Base-by-base conservation (phyloP, 2,329 filamentous ascomycete species). In the Beauveria sp. region DNA sequence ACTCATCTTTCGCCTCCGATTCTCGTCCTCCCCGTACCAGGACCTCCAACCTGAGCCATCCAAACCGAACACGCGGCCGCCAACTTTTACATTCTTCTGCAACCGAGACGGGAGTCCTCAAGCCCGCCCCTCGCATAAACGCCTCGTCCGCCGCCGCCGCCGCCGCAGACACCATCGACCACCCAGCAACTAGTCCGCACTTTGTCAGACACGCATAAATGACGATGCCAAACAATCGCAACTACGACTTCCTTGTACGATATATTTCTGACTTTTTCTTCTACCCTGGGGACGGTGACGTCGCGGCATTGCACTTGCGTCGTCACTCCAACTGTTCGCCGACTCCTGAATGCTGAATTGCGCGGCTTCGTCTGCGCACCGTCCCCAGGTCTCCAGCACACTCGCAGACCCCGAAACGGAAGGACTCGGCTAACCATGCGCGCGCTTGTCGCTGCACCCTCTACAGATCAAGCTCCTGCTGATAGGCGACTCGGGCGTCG, bases 181-280 rank as follows among this genome's bases (percentile, higher is more conserved):
- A 12, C 22, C 40, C 24, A 42, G 52, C 30, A 46, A n/a, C 42
- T 28, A 47, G 18, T 24, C 50, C 55, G 46, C 30, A 26, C 14
- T 16, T 34, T 14, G 45, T 26, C 43, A 45, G 20, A 40, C 57
- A 9, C 12, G n/a, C 52, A 64, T 53, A 62, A 62, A 62, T 70
- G 76, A 82, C 73, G 70, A 99, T 99, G 95, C 93, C 95, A 72
- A 91, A 90, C 77, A 96, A 93, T 82, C 87, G 95, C 78, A 99
- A 99, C 82, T 99, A 99, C 79, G 95, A 99, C 78, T 98, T 98
- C 78, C 84, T 99, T 79, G 93, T 98, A 87, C 73, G 87, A 66
- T 24, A 26, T 49, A 34, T 12, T 12, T 20, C 30, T 50, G 28
- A 46, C 3, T 50, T 22, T 55, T 63, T 65, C 63, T 61, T 64